Evolutionary conservation across 2,329 filamentous ascomycete species (phyloP).

Genomic region (Fusarium hainanense): DNA sequence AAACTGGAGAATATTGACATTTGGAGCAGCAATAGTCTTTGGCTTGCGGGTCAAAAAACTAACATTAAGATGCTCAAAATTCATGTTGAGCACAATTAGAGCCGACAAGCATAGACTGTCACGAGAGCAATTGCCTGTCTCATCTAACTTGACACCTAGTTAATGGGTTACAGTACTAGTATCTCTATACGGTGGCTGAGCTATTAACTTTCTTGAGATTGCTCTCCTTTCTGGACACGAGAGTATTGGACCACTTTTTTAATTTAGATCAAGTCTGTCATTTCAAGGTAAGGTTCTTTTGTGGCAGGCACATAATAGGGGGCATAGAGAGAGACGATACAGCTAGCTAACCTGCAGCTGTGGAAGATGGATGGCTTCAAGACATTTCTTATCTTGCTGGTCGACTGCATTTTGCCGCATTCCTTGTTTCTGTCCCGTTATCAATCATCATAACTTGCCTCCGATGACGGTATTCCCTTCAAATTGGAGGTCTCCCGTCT

Average conservation of each 20-base stretch:
- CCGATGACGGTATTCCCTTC: conserved; percentile 26
- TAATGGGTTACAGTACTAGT: not conserved
- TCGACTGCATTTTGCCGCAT: not conserved
- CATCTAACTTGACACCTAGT: conserved; percentile 12
- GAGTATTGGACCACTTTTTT: conserved; percentile 38
- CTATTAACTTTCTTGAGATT: conserved; percentile 33
- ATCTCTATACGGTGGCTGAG: conserved; percentile 1
- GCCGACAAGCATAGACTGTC: conserved; percentile 12
- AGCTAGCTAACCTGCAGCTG: not conserved
- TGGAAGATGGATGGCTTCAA: not conserved
- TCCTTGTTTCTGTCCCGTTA: conserved; percentile 28
- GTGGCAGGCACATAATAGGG: conserved; percentile 1
- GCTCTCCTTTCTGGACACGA: conserved; percentile 35
- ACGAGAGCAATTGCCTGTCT: conserved; percentile 38
- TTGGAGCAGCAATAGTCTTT: not conserved
- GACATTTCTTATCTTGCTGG: not conserved
- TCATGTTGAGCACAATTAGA: conserved; percentile 24
- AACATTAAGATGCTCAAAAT: conserved; percentile 12
- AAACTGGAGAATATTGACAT: not conserved
- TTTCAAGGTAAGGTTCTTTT: conserved; percentile 4
- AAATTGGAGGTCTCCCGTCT: not conserved
- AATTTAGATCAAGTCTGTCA: conserved; percentile 35
- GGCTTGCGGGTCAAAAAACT: conserved; percentile 1
- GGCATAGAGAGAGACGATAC: not conserved
- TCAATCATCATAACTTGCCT: conserved; percentile 29